phyloP scores from a whole-genome alignment of 192 early-diverging fungal genomes.

The Funneliformis geosporum region DNA sequence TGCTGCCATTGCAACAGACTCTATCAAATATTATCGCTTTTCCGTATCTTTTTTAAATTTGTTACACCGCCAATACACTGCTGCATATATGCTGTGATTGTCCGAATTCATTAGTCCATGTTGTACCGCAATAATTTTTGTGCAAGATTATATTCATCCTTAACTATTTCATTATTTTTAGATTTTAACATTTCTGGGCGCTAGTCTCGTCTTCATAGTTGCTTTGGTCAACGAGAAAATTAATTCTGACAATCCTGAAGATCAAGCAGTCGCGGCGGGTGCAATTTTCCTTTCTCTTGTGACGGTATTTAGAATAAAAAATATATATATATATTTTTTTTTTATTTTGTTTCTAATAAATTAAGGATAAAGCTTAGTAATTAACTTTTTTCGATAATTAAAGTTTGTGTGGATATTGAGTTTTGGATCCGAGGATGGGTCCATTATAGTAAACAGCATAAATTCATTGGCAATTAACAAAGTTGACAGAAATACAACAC shows the following conservation, averaged over 20 bases:
- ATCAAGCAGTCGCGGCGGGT: conserved; percentile 39
- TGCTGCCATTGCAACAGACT: conserved; percentile 36
- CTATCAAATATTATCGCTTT: conserved; percentile 39
- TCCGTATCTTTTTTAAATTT: conserved; percentile 41
- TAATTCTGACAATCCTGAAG: neutral
- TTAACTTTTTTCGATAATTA: neutral
- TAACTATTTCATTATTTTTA: conserved; percentile 26
- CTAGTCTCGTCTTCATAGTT: conserved; percentile 26
- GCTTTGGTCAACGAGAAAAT: conserved; percentile 14
- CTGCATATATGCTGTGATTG: no score
- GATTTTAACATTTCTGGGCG: conserved; percentile 40
- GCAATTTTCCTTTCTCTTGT: conserved; percentile 43
- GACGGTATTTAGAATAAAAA: conserved; percentile 34
- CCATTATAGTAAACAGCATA: conserved; percentile 1
- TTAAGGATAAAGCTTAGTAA: no score
- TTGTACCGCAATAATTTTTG: no score
- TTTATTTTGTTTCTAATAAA: no score
- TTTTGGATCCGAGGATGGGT: conserved; percentile 16
- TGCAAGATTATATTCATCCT: no score
- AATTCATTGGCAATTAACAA: neutral
- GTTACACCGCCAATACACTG: no score
- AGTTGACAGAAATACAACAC: conserved; percentile 19
- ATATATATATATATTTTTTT: conserved; percentile 5
- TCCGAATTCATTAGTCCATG: no score
- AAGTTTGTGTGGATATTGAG: conserved; percentile 19